phyloP scores from a whole-genome alignment of 768 basidiomycete genomes.

The Tubosaeta brunneosetosa region DNA sequence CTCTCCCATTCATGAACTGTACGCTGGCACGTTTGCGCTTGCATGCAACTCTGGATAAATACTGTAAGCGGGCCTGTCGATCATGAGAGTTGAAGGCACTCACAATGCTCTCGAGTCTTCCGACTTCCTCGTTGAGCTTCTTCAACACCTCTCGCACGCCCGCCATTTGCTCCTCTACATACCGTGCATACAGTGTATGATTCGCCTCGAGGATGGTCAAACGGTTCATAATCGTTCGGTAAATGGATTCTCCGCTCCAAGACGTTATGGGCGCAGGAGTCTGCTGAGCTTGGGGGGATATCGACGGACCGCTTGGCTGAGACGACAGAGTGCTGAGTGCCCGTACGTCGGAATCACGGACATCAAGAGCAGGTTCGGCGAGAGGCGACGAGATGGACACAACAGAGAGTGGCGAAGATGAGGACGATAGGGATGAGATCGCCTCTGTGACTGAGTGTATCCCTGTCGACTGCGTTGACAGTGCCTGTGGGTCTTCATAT shows the following conservation, averaged over 20 bases:
- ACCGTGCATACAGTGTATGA: conserved; percentile 77
- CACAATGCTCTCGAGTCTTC: conserved; percentile 70
- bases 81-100: conserved; percentile 27
- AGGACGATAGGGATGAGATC: conserved; percentile 16
- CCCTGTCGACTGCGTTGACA: background rate
- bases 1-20: conserved; percentile 64
- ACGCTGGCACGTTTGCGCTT: conserved; percentile 61
- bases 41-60: conserved; percentile 55
- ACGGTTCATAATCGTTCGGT: conserved; percentile 93
- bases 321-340: background rate
- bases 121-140: conserved; percentile 72
- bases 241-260: conserved; percentile 79
- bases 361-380: conserved; percentile 2
- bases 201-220: conserved; percentile 78
- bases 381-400: background rate
- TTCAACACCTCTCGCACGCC: conserved; percentile 71
- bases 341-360: conserved; percentile 6
- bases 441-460: conserved; percentile 17
- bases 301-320: too few species aligned
- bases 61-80: background rate
- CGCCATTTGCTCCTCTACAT: conserved; percentile 87
- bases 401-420: conserved; percentile 3
- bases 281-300: conserved; percentile 2
- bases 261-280: conserved; percentile 1
- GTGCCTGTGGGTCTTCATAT: background rate